phyloP scores from a whole-genome alignment of 106 monocot species.

The Alisma plantagoaquatica region DNA sequence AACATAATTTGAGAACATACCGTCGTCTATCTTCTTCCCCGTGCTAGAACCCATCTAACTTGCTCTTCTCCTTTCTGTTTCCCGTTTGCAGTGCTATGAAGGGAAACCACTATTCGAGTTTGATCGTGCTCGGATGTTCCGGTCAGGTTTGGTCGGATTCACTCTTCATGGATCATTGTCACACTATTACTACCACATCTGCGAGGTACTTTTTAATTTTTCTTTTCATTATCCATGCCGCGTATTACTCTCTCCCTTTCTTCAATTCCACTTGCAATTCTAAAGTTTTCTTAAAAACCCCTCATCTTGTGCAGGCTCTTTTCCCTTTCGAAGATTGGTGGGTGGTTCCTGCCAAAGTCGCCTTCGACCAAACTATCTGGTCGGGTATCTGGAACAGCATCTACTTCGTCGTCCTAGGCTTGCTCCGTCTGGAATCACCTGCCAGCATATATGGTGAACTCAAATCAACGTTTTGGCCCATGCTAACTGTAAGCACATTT shows the following conservation, averaged over 20 bases:
- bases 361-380: conserved; percentile 87
- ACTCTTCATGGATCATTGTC: conserved; percentile 93
- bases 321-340: conserved; percentile 94
- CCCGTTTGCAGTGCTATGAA: conserved; percentile 79
- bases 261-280: not conserved
- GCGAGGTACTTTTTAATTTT: conserved; percentile 47
- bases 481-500: conserved; percentile 71
- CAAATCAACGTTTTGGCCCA: conserved; percentile 74
- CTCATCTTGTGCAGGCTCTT: conserved; percentile 33
- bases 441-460: conserved; percentile 52
- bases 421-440: conserved; percentile 78
- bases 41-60: too few relatives aligned
- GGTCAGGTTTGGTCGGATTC: conserved; percentile 89
- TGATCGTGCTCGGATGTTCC: conserved; percentile 76
- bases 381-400: conserved; percentile 91
- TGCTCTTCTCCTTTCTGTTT: too few relatives aligned
- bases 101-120: conserved; percentile 98
- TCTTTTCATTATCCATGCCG: not conserved
- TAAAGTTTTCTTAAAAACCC: not conserved
- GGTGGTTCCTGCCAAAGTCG: conserved; percentile 85
- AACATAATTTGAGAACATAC: not conserved
- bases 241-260: too few relatives aligned
- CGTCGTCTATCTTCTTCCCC: too few relatives aligned
- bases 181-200: conserved; percentile 89
- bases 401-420: conserved; percentile 64